Percentiles rank a stretch among this genome's conserved stretches.
phyloP scores from a whole-genome alignment of 2,329 filamentous ascomycete genomes.

The Xylogone sp. region DNA sequence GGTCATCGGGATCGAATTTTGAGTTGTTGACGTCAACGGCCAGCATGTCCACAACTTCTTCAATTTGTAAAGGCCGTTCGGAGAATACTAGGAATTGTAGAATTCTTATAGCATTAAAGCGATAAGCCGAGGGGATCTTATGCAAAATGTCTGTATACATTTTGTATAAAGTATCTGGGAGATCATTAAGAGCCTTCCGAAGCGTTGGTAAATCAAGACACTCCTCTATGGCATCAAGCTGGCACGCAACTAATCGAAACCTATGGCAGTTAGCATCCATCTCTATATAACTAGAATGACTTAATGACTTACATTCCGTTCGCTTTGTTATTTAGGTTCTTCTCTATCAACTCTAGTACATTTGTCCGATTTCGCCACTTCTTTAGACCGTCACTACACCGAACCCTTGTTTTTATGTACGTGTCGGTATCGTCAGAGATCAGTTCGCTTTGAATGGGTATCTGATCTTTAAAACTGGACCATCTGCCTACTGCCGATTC shows the following conservation, averaged over 20 bases:
- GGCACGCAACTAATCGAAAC: constrained; percentile 25
- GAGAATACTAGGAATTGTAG: constrained; percentile 25
- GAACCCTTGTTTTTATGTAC: constrained; percentile 20
- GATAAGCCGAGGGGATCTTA: constrained; percentile 14
- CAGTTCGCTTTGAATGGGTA: constrained; percentile 17
- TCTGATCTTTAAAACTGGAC: constrained; percentile 7
- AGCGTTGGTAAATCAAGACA: constrained; percentile 13
- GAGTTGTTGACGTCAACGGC: constrained; percentile 18
- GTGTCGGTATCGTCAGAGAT: constrained; percentile 23
- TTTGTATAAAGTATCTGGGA: constrained; percentile 19
- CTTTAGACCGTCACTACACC: constrained; percentile 14
- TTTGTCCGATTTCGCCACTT: constrained; percentile 20
- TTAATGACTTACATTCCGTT: constrained; percentile 26
- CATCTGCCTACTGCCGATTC: constrained; percentile 11
- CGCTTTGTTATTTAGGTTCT: constrained; percentile 16
- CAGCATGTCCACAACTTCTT: constrained; percentile 25
- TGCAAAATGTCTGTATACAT: constrained; percentile 24
- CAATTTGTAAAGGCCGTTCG: constrained; percentile 19
- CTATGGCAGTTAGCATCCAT: constrained; percentile 6
- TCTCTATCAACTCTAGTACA: constrained; percentile 18
- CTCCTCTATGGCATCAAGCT: constrained; percentile 23
- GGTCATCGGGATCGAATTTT: constrained; percentile 22
- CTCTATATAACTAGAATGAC: no score
- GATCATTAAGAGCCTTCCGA: constrained; percentile 8
- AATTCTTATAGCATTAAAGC: constrained; percentile 17